Evolutionary conservation across 2,329 filamentous ascomycete genomes (phyloP).

Genomic region (Alternaria brassicae): DNA sequence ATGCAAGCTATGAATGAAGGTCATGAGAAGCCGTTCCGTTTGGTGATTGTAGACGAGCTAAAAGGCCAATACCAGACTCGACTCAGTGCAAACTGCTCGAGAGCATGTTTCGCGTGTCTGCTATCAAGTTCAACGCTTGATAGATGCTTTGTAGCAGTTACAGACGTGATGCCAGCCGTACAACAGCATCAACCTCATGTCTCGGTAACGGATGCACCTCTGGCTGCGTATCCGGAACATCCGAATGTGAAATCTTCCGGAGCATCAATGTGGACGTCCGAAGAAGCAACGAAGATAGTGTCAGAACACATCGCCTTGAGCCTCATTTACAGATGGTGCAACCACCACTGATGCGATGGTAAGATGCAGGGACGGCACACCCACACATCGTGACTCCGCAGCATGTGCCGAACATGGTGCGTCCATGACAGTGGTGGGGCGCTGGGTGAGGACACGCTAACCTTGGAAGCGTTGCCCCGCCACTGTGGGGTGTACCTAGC

Average conservation of each 20-base stretch:
- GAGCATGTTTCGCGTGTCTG: constrained; percentile 30
- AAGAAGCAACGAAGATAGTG: constrained; percentile 57
- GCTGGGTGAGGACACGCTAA: neutral
- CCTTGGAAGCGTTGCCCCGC: constrained; percentile 5
- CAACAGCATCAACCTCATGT: constrained; percentile 58
- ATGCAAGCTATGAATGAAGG: neutral
- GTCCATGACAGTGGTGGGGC: constrained; percentile 12
- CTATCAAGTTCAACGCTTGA: constrained; percentile 44
- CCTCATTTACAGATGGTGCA: neutral
- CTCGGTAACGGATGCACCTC: neutral
- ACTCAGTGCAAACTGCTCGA: constrained; percentile 65
- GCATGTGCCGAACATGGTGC: neutral
- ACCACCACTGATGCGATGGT: neutral
- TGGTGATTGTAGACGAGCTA: constrained; percentile 66
- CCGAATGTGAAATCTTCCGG: constrained; percentile 55
- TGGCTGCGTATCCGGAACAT: neutral
- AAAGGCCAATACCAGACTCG: constrained; percentile 60
- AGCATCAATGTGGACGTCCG: constrained; percentile 65
- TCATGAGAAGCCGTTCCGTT: constrained; percentile 43
- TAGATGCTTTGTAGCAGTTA: neutral
- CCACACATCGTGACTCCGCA: constrained; percentile 2
- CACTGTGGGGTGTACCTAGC: constrained; percentile 8
- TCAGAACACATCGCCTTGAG: constrained; percentile 54
- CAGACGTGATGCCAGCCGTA: neutral
- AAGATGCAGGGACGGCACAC: neutral